A percentile compares a stretch with the other conserved stretches of the same genome.
Conservation (phyloP, 257 asterid genomes). For the Solanum chmielewskii region DNA sequence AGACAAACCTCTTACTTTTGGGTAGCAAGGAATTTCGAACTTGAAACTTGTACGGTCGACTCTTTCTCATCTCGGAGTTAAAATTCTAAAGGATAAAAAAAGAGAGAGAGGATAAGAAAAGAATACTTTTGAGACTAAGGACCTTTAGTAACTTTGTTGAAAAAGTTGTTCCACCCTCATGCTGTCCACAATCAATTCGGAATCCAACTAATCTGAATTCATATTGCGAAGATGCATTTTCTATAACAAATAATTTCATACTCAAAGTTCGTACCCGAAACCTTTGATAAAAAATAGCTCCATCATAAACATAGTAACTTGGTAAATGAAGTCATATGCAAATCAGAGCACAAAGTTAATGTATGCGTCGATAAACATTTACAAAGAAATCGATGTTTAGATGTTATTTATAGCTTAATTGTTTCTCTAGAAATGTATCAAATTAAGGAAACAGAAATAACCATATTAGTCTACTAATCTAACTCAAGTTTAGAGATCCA, state of each 20-base stretch:
- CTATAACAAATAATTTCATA: neutral
- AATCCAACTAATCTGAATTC: neutral
- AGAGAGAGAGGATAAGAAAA: neutral
- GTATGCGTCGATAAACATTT: neutral
- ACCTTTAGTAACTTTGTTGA: neutral
- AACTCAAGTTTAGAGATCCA: neutral
- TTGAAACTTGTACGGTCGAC: neutral
- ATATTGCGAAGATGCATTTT: neutral
- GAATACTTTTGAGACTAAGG: neutral
- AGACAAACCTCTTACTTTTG: neutral
- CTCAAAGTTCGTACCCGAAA: neutral
- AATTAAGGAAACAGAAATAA: neutral
- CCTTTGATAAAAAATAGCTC: neutral
- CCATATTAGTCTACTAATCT: neutral
- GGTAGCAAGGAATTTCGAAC: fast-evolving
- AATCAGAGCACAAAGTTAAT: neutral
- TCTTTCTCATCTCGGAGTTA: neutral
- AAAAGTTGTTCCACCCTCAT: neutral
- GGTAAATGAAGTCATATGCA: neutral
- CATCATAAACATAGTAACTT: neutral
- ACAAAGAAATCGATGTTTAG: neutral
- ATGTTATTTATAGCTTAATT: neutral
- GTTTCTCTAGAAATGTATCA: neutral
- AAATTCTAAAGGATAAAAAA: neutral
- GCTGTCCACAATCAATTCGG: too few species aligned